Percentiles rank a stretch among this genome's conserved stretches.
These are phyloP conservation scores for Chaetomium sp. DNA, from an alignment of 2,329 filamentous ascomycete species.

Conservation along the genomic window DNA sequence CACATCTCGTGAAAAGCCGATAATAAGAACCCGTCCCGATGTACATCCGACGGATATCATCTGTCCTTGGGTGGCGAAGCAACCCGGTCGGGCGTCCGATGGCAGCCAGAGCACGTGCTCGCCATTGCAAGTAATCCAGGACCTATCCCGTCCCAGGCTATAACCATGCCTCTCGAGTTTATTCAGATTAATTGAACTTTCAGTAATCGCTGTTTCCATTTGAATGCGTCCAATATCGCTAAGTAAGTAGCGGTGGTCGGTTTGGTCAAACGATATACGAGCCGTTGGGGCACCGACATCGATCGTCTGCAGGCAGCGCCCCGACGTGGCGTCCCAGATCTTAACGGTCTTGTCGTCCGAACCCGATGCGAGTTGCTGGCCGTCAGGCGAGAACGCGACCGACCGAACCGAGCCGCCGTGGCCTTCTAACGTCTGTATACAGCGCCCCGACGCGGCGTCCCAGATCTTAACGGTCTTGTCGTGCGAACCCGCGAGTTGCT, in stretches of 20 bases:
- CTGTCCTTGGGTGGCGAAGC: constrained; percentile 3
- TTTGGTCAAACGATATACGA: background rate
- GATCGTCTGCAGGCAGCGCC: background rate
- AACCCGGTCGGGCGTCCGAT: constrained; percentile 1
- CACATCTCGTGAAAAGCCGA: constrained; percentile 5
- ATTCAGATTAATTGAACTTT: background rate
- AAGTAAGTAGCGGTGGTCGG: background rate
- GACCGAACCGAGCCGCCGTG: background rate
- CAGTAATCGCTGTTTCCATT: background rate
- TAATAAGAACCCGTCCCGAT: constrained; percentile 12
- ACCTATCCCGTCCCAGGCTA: background rate
- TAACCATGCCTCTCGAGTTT: constrained; percentile 4
- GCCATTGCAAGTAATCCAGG: constrained; percentile 12
- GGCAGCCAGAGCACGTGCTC: constrained; percentile 9
- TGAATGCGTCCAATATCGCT: background rate
- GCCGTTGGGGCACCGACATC: background rate
- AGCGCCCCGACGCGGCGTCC: background rate
- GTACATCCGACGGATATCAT: constrained; percentile 11
- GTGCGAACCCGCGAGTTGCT: background rate
- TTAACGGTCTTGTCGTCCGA: background rate
- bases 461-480: background rate
- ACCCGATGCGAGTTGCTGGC: background rate
- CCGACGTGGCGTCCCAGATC: background rate
- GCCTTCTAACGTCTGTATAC: background rate
- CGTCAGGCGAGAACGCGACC: background rate